These are phyloP conservation scores for Iberis amara DNA, from an alignment of 441 rosid species.

Conservation along the genomic window DNA sequence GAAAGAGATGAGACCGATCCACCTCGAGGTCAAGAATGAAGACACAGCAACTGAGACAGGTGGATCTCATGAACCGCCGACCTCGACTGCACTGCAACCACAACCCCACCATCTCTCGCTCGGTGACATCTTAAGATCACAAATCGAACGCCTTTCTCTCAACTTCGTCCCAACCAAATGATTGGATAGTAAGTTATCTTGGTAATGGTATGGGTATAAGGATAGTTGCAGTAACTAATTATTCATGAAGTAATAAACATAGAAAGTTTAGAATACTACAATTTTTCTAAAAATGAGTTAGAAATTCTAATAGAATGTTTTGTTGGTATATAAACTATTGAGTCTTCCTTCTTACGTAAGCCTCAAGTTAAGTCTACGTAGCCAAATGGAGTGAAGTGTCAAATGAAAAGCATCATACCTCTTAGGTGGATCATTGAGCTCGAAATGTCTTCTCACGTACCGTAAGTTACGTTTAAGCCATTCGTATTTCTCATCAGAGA, in stretches of 20 bases:
- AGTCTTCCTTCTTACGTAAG: conserved; percentile 23
- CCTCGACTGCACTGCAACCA: conserved; percentile 14
- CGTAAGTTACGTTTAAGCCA: conserved; percentile 48
- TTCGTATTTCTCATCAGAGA: conserved; percentile 49
- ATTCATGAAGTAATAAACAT: conserved; percentile 11
- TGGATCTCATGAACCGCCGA: neutral
- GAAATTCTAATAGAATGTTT: conserved; percentile 4
- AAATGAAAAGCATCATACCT: conserved; percentile 75
- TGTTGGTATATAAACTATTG: neutral
- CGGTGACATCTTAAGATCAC: conserved; percentile 48
- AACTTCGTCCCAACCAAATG: conserved; percentile 42
- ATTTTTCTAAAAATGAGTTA: conserved; percentile 6
- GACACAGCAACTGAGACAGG: neutral
- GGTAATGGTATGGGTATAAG: conserved; percentile 13
- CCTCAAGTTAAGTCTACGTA: conserved; percentile 64
- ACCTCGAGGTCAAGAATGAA: conserved; percentile 41
- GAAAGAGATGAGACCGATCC: conserved; percentile 59
- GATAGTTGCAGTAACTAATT: conserved; percentile 14
- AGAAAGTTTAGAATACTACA: conserved; percentile 23
- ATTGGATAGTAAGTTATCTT: neutral
- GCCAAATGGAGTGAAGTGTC: conserved; percentile 87
- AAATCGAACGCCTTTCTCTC: conserved; percentile 44
- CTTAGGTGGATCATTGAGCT: conserved; percentile 64
- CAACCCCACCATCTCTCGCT: conserved; percentile 35
- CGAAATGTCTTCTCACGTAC: conserved; percentile 61